Percentiles rank a stretch among this genome's conserved stretches.
These are phyloP conservation scores for Annona squamosa DNA, from an alignment of 164 flowering plant genomes.

Conservation along the genomic window DNA sequence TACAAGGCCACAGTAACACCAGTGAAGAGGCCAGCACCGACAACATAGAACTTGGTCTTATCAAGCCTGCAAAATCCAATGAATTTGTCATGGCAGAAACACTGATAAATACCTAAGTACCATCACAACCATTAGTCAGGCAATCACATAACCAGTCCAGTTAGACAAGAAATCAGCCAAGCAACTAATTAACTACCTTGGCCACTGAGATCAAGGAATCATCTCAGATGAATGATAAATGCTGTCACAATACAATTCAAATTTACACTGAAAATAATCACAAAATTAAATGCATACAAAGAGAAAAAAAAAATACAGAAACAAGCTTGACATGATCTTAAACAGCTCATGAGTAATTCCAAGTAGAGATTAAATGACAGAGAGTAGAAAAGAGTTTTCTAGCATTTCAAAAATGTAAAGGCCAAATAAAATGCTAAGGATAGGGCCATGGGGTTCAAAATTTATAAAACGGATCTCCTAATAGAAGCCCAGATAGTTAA, in stretches of 20 bases:
- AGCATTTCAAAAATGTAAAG: too few species aligned
- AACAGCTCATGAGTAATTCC: neutral
- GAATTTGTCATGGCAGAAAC: conserved; percentile 11
- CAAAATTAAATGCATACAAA: neutral
- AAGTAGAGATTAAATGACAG: neutral
- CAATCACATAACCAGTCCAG: neutral
- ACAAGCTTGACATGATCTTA: neutral
- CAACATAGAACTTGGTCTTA: conserved; percentile 82
- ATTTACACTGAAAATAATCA: neutral
- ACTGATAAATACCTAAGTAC: neutral
- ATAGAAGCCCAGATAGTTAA: too few species aligned
- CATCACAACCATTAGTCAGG: neutral
- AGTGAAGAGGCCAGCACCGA: conserved; percentile 94
- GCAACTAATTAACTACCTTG: neutral
- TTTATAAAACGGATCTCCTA: too few species aligned
- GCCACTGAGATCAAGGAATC: neutral
- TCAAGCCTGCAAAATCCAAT: conserved; percentile 71
- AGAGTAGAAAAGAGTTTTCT: neutral
- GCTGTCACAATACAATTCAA: too few species aligned
- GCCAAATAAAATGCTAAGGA: too few species aligned
- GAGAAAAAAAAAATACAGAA: neutral
- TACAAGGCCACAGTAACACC: conserved; percentile 87
- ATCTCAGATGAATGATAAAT: neutral
- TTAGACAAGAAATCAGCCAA: neutral
- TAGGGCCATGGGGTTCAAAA: too few species aligned